A percentile compares a stretch with the other conserved stretches of the same genome.
Conservation (phyloP, 164 flowering plant genomes). For the Warburgia ugandensis region DNA sequence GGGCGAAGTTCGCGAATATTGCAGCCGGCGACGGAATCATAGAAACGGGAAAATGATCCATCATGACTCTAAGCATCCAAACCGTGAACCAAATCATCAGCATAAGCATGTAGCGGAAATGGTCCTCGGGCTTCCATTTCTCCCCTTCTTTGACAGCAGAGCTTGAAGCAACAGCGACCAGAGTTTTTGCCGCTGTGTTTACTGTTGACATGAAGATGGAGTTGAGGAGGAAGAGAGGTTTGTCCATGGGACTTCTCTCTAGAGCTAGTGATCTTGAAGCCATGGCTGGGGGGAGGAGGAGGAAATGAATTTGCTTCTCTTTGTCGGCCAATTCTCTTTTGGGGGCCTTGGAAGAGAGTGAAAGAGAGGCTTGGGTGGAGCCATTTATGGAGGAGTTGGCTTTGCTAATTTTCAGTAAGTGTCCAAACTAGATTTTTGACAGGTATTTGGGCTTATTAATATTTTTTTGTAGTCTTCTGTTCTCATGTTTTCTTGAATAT, state of each 20-base stretch:
- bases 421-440: no score
- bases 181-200: constrained; percentile 37
- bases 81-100: constrained; percentile 39
- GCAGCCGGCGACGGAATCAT: constrained; percentile 14
- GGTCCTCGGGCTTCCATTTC: constrained; percentile 35
- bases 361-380: no score
- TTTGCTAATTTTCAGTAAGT: no score
- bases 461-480: no score
- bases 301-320: background rate
- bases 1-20: no score
- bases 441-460: no score
- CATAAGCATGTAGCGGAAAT: constrained; percentile 41
- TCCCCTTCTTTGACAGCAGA: constrained; percentile 8
- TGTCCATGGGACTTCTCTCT: constrained; percentile 3
- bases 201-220: constrained; percentile 45
- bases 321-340: background rate
- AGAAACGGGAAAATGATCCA: constrained; percentile 36
- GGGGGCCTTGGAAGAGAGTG: no score
- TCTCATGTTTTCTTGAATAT: no score
- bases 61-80: constrained; percentile 42
- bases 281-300: constrained; percentile 1
- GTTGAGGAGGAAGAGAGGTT: constrained; percentile 30
- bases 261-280: constrained; percentile 1
- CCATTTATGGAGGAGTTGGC: no score
- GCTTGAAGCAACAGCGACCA: constrained; percentile 25